Conservation (phyloP, 495 filamentous ascomycete genomes). For the Pseudomonodictys pantanalensis region DNA sequence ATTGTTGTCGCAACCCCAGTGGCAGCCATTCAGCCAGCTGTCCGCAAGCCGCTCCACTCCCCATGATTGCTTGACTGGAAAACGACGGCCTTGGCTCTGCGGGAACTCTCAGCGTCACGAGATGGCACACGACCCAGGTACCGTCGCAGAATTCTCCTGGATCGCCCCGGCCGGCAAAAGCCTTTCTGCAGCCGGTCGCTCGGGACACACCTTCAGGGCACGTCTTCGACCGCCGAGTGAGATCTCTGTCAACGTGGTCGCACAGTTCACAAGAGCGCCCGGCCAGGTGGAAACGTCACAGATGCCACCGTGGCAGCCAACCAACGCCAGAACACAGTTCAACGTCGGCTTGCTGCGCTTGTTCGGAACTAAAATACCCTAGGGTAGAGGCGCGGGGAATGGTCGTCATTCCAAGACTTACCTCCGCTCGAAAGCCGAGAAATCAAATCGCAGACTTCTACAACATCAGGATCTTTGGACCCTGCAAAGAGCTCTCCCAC, state of each 20-base stretch:
- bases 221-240: too few relatives aligned
- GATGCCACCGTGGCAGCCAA: too few relatives aligned
- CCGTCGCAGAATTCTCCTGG: too few relatives aligned
- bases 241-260: too few relatives aligned
- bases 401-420: constrained; percentile 16
- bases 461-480: constrained; percentile 12
- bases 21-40: neutral
- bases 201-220: too few relatives aligned
- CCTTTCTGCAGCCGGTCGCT: too few relatives aligned
- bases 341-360: constrained; percentile 14
- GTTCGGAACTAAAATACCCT: too few relatives aligned
- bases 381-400: constrained; percentile 37
- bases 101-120: neutral
- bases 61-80: constrained; percentile 2
- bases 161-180: too few relatives aligned
- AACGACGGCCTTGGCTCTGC: constrained; percentile 13
- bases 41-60: constrained; percentile 15
- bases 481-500: constrained; percentile 10
- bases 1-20: neutral
- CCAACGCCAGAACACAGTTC: constrained; percentile 13
- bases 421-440: constrained; percentile 30
- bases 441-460: constrained; percentile 6
- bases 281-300: constrained; percentile 26
- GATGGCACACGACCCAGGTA: too few relatives aligned
- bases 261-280: constrained; percentile 1